These are phyloP conservation scores for Skeletonema tropicum DNA, from an alignment of 108 stramenopile species.

Conservation along the genomic window DNA sequence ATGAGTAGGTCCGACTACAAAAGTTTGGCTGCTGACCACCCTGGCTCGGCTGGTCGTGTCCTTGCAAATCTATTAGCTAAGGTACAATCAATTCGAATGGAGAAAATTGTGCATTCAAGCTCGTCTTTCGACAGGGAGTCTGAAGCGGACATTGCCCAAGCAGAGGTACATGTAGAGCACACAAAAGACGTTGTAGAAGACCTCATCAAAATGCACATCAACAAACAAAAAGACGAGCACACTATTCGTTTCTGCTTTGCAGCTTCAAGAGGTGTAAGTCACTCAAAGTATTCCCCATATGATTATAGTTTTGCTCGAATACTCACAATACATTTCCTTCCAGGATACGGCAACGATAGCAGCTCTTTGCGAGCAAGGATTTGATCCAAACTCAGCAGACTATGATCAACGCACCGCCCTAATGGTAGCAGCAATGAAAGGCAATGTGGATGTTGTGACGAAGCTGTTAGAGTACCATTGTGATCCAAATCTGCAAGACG, in stretches of 20 bases:
- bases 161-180: constrained; percentile 13
- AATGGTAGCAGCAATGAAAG: constrained; percentile 52
- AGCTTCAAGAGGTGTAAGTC: constrained; percentile 27
- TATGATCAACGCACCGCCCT: constrained; percentile 51
- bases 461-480: constrained; percentile 39
- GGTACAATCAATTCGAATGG: constrained; percentile 9
- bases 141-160: constrained; percentile 14
- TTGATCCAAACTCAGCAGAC: constrained; percentile 43
- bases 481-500: constrained; percentile 30
- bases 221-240: constrained; percentile 51
- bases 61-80: constrained; percentile 51
- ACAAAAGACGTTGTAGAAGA: constrained; percentile 24
- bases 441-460: constrained; percentile 31
- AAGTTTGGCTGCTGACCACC: constrained; percentile 50
- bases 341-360: constrained; percentile 21
- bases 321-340: too few species aligned
- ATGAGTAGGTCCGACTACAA: constrained; percentile 44
- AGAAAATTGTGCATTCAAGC: not conserved
- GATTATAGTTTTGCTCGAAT: too few species aligned
- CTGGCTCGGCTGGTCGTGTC: constrained; percentile 42
- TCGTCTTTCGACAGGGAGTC: not conserved
- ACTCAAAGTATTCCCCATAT: too few species aligned
- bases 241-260: constrained; percentile 50
- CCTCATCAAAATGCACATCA: constrained; percentile 49
- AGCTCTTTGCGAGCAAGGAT: constrained; percentile 52